Percentiles rank a stretch among this genome's conserved stretches.
These are phyloP conservation scores for button mushroom (Agaricus bisporus) DNA, from an alignment of 768 basidiomycete genomes.

Conservation along the genomic window DNA sequence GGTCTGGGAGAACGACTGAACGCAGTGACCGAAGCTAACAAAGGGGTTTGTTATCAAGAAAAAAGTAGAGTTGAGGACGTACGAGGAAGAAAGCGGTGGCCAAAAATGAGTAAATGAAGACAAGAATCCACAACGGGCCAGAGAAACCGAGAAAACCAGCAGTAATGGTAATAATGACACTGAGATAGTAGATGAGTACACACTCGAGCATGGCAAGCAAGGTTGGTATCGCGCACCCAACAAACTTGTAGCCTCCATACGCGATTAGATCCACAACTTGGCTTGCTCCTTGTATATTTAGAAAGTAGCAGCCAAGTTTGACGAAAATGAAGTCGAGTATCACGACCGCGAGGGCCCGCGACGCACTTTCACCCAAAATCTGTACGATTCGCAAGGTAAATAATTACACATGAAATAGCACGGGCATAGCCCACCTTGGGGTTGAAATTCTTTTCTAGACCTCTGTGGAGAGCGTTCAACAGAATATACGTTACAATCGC, in stretches of 20 bases:
- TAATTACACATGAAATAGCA: too few species aligned
- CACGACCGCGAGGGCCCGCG: constrained; percentile 78
- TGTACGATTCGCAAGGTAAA: constrained; percentile 13
- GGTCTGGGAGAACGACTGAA: constrained; percentile 85
- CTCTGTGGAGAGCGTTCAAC: constrained; percentile 78
- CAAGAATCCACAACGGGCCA: constrained; percentile 54
- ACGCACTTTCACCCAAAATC: constrained; percentile 82
- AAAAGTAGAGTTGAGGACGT: constrained; percentile 22
- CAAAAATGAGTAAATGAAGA: constrained; percentile 81
- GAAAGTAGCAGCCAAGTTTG: constrained; percentile 87
- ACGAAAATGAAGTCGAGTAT: constrained; percentile 86
- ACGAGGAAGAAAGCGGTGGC: constrained; percentile 95
- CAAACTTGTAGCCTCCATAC: constrained; percentile 97
- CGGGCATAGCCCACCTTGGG: constrained; percentile 41
- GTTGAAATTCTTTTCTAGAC: constrained; percentile 77
- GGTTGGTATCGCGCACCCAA: constrained; percentile 55
- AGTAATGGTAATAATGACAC: constrained; percentile 80
- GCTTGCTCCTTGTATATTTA: constrained; percentile 71
- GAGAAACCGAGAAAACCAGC: constrained; percentile 61
- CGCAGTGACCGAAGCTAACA: constrained; percentile 87
- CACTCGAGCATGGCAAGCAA: not conserved
- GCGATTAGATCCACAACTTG: constrained; percentile 82
- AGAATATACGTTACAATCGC: constrained; percentile 94
- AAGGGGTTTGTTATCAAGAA: not conserved
- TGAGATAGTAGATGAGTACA: constrained; percentile 27